Percentiles rank a stretch among this genome's conserved stretches.
phyloP scores from a whole-genome alignment of 441 rosid genomes.

The Mallotus repandus region DNA sequence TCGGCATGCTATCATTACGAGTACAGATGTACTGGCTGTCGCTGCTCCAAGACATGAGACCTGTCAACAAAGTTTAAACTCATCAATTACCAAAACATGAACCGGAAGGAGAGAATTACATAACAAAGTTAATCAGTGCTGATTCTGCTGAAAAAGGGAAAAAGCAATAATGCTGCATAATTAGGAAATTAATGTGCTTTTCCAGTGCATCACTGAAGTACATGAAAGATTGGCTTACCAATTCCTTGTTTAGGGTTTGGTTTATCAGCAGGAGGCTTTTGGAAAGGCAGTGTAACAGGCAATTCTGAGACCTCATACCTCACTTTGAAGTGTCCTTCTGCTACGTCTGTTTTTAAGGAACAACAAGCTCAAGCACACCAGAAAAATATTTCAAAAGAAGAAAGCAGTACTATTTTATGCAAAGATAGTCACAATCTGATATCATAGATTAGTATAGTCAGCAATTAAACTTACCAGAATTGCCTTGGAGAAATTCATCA shows the following conservation, averaged over 20 bases:
- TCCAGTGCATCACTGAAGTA: not conserved
- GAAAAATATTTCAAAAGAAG: not conserved
- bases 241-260: slow-evolving; percentile 99
- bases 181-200: not conserved
- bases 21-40: slow-evolving; percentile 87
- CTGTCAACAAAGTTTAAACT: slow-evolving; percentile 32
- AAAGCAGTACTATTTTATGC: not conserved
- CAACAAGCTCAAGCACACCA: not conserved
- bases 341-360: slow-evolving; percentile 25
- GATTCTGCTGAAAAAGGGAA: not conserved
- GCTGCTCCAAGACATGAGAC: slow-evolving; percentile 91
- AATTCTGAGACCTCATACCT: slow-evolving; percentile 80
- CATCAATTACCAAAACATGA: not conserved
- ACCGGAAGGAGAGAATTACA: not conserved
- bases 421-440: not conserved
- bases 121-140: not conserved
- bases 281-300: slow-evolving; percentile 77
- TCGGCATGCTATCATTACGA: slow-evolving; percentile 90
- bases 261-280: slow-evolving; percentile 85
- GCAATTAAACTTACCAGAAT: slow-evolving; percentile 49
- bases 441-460: not conserved
- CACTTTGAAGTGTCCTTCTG: slow-evolving; percentile 73
- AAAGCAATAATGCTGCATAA: not conserved
- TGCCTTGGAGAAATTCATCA: slow-evolving; percentile 70
- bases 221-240: slow-evolving; percentile 50